Conservation (phyloP, 2,329 filamentous ascomycete genomes). For the Fusarium marasasianum region DNA sequence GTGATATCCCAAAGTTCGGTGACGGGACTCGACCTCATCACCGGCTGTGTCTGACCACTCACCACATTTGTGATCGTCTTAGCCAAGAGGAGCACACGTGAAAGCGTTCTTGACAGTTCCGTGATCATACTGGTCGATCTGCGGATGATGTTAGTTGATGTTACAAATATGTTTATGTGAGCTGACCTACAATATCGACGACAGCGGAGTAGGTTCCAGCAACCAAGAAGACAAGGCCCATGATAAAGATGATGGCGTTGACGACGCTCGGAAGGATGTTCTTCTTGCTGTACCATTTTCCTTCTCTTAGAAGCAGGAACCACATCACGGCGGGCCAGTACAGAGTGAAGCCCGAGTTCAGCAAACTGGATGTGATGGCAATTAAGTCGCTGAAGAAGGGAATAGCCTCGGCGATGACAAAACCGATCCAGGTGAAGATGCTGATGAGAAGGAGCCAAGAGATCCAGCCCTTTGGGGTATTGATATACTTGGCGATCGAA, state of each 20-base stretch:
- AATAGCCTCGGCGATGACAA: slow-evolving; percentile 70
- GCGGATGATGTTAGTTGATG: neutral
- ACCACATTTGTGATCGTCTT: neutral
- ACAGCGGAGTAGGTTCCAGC: slow-evolving; percentile 28
- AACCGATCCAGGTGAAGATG: slow-evolving; percentile 56
- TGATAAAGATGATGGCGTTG: slow-evolving; percentile 28
- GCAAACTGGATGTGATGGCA: slow-evolving; percentile 56
- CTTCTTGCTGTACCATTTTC: slow-evolving; percentile 31
- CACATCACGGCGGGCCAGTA: slow-evolving; percentile 52
- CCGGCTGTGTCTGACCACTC: neutral
- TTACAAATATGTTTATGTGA: rapidly evolving
- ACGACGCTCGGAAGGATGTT: slow-evolving; percentile 23
- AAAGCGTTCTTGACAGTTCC: slow-evolving; percentile 29
- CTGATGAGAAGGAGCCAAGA: slow-evolving; percentile 68
- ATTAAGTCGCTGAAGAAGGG: slow-evolving; percentile 76
- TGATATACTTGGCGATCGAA: slow-evolving; percentile 35
- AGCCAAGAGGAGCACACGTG: slow-evolving; percentile 26
- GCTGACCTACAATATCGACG: slow-evolving; percentile 22
- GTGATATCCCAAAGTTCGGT: slow-evolving; percentile 14
- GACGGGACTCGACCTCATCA: neutral
- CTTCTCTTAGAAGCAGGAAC: slow-evolving; percentile 48
- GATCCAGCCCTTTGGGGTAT: slow-evolving; percentile 46
- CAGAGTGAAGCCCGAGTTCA: slow-evolving; percentile 55
- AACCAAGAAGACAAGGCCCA: slow-evolving; percentile 31
- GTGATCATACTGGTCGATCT: slow-evolving; percentile 29